phyloP scores from a whole-genome alignment of 495 filamentous ascomycete species.

The Aeminium ludgeri region DNA sequence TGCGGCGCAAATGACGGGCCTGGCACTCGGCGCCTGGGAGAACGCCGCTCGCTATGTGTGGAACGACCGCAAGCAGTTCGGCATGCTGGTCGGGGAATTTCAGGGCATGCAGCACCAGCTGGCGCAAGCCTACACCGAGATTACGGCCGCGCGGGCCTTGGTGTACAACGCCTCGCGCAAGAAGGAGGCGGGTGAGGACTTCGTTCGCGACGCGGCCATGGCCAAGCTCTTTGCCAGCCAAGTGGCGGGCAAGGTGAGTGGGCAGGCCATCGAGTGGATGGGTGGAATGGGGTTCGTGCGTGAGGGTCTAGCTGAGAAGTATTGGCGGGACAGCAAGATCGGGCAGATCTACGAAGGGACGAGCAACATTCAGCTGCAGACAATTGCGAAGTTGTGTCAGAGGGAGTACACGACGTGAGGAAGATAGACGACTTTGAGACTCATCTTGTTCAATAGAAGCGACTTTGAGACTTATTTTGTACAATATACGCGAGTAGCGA shows the following conservation, averaged over 20 bases:
- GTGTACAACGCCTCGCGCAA: slow-evolving; percentile 94
- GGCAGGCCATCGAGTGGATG: slow-evolving; percentile 94
- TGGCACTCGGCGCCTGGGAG: slow-evolving; percentile 89
- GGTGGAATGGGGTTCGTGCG: slow-evolving; percentile 94
- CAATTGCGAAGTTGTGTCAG: slow-evolving; percentile 85
- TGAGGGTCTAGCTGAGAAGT: slow-evolving; percentile 96
- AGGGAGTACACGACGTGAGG: slow-evolving; percentile 59
- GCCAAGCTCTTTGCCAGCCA: slow-evolving; percentile 91
- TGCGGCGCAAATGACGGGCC: slow-evolving; percentile 95
- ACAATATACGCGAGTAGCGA: too few species aligned
- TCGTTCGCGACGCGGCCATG: slow-evolving; percentile 93
- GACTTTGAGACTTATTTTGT: too few species aligned
- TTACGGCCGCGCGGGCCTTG: slow-evolving; percentile 72
- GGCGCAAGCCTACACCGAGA: slow-evolving; percentile 88
- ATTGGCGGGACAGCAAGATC: slow-evolving; percentile 95
- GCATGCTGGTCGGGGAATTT: slow-evolving; percentile 81
- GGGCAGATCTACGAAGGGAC: slow-evolving; percentile 97
- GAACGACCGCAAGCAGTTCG: slow-evolving; percentile 98
- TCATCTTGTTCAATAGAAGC: too few species aligned
- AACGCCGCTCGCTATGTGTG: slow-evolving; percentile 83
- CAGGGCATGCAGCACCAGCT: slow-evolving; percentile 99
- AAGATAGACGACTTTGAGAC: too few species aligned
- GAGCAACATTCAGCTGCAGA: slow-evolving; percentile 70
- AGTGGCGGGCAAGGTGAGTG: slow-evolving; percentile 75
- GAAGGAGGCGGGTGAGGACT: slow-evolving; percentile 94